These are phyloP conservation scores for Umbelopsis vinacea DNA, from an alignment of 192 early-diverging fungal species.

Conservation along the genomic window DNA sequence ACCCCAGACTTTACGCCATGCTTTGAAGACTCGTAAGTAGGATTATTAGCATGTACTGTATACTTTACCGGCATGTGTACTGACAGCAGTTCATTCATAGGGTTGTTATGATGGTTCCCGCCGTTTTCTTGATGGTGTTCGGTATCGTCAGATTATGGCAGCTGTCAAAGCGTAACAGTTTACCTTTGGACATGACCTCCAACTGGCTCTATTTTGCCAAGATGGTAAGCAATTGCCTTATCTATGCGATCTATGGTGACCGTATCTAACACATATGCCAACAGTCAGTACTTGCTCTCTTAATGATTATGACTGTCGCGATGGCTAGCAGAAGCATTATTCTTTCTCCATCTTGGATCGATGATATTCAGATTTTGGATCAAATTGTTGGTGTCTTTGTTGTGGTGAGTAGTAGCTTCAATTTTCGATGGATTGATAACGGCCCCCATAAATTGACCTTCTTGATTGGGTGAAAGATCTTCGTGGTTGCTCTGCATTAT, in stretches of 20 bases:
- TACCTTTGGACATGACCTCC: conserved; percentile 30
- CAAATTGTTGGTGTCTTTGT: conserved; percentile 27
- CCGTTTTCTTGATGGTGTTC: conserved; percentile 41
- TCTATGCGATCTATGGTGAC: background rate
- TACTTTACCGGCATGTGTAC: background rate
- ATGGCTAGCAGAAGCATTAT: conserved; percentile 12
- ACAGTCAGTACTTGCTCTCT: background rate
- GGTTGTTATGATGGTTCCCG: conserved; percentile 35
- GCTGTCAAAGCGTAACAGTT: conserved; percentile 30
- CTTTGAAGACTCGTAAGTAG: conserved; percentile 50
- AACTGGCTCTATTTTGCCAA: conserved; percentile 43
- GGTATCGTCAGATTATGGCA: conserved; percentile 45
- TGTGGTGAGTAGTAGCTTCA: conserved; percentile 33
- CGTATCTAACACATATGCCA: background rate
- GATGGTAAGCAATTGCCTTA: conserved; percentile 31
- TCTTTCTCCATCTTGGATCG: conserved; percentile 14
- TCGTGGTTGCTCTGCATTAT: conserved; percentile 35
- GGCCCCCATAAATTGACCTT: background rate
- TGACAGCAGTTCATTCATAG: conserved; percentile 15
- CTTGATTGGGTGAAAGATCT: conserved; percentile 24
- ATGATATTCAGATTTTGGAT: conserved; percentile 30
- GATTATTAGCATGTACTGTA: background rate
- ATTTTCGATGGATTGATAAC: background rate
- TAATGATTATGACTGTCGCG: background rate
- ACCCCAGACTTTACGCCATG: conserved; percentile 54